Evolutionary conservation across 2,329 filamentous ascomycete genomes (phyloP).

Genomic region (Trichoderma sp.): DNA sequence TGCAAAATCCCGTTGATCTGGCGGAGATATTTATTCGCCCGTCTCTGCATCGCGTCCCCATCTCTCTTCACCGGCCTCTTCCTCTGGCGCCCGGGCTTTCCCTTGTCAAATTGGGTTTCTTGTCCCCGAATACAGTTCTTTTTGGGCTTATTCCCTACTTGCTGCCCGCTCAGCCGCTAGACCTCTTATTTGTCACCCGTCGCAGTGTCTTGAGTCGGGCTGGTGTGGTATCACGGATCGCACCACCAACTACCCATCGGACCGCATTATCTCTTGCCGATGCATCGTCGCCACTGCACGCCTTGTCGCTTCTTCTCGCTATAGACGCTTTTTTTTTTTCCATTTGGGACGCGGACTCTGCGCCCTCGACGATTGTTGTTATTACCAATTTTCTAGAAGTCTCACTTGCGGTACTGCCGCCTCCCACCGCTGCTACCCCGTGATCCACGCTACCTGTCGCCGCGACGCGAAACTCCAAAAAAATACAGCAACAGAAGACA

Average conservation of each 20-base stretch:
- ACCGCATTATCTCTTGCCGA: slow-evolving; percentile 34
- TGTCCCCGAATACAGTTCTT: slow-evolving; percentile 4
- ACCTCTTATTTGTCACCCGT: slow-evolving; percentile 32
- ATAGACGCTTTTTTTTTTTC: slow-evolving; percentile 29
- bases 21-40: slow-evolving; percentile 24
- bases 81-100: not conserved
- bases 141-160: slow-evolving; percentile 16
- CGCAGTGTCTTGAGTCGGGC: slow-evolving; percentile 29
- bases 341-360: slow-evolving; percentile 20
- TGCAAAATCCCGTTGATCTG: slow-evolving; percentile 17
- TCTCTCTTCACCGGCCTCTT: not conserved
- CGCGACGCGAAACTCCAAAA: slow-evolving; percentile 25
- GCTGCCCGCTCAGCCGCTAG: slow-evolving; percentile 20
- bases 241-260: slow-evolving; percentile 28
- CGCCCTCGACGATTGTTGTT: slow-evolving; percentile 17
- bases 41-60: slow-evolving; percentile 21
- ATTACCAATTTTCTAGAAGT: slow-evolving; percentile 7
- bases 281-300: slow-evolving; percentile 35
- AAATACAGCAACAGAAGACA: slow-evolving; percentile 1
- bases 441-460: slow-evolving; percentile 23
- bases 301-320: slow-evolving; percentile 31
- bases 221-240: slow-evolving; percentile 30
- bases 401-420: not conserved
- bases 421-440: slow-evolving; percentile 30
- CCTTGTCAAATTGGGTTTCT: not conserved